These are phyloP conservation scores for Ganoderma boninense DNA, from an alignment of 1,284 basidiomycete genomes.

Conservation along the genomic window DNA sequence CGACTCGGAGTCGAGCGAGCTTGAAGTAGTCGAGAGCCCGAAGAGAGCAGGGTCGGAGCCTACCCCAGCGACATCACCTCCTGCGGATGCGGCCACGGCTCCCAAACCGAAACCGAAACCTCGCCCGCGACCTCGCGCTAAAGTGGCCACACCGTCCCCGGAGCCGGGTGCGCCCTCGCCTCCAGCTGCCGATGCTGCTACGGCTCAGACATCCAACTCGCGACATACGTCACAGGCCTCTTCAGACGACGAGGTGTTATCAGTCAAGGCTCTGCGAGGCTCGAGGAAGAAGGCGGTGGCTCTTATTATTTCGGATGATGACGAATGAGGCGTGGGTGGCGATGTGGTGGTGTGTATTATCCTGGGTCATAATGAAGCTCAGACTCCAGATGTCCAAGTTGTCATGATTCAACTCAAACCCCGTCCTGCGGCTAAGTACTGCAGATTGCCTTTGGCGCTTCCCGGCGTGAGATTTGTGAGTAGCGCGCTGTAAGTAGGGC, in stretches of 20 bases:
- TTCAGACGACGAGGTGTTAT: conserved; percentile 23
- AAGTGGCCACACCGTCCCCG: conserved; percentile 5
- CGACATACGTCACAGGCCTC: conserved; percentile 7
- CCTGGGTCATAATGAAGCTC: too few relatives aligned
- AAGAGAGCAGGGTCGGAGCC: conserved; percentile 31
- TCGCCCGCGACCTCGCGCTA: conserved; percentile 32
- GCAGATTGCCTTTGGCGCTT: too few relatives aligned
- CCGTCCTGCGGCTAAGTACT: too few relatives aligned
- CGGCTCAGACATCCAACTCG: neutral
- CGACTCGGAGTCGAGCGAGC: conserved; percentile 34
- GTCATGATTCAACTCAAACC: too few relatives aligned
- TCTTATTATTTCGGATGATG: conserved; percentile 27
- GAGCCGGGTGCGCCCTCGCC: neutral
- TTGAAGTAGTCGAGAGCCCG: conserved; percentile 37
- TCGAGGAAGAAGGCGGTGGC: conserved; percentile 17
- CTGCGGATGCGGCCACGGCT: conserved; percentile 14
- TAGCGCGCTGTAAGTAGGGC: too few relatives aligned
- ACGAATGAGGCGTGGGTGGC: conserved; percentile 24
- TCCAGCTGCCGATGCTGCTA: neutral
- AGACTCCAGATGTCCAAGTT: too few relatives aligned
- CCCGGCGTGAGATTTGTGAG: too few relatives aligned
- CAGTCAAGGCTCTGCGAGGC: neutral
- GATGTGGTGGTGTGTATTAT: too few relatives aligned
- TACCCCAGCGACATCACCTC: conserved; percentile 35
- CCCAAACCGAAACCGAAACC: conserved; percentile 31